Evolutionary conservation across 495 filamentous ascomycete genomes (phyloP).

Genomic region (Penicillium roqueforti): DNA sequence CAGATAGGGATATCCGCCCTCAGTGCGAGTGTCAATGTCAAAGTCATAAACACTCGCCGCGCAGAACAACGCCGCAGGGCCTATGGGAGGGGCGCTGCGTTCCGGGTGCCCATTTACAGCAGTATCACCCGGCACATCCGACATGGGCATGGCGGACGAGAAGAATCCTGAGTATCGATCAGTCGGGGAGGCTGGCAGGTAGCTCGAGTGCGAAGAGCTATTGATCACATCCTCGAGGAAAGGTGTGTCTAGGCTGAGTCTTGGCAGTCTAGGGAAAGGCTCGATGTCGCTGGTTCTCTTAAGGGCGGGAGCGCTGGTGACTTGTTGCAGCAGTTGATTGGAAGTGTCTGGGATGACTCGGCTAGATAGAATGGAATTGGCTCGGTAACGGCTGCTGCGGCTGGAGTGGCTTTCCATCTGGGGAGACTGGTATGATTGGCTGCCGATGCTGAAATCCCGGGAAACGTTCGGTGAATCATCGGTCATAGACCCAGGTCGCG

Average conservation of each 20-base stretch:
- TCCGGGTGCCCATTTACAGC: slow-evolving; percentile 19
- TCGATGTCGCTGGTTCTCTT: slow-evolving; percentile 22
- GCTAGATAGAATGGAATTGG: slow-evolving; percentile 32
- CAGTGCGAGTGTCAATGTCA: slow-evolving; percentile 86
- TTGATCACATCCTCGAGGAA: slow-evolving; percentile 38
- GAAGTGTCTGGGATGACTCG: slow-evolving; percentile 18
- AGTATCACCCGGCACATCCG: slow-evolving; percentile 48
- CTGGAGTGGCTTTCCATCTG: slow-evolving; percentile 31
- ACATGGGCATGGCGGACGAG: slow-evolving; percentile 80
- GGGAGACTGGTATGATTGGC: slow-evolving; percentile 35
- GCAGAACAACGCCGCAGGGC: slow-evolving; percentile 67
- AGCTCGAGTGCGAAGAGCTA: slow-evolving; percentile 20
- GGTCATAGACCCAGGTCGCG: slow-evolving; percentile 58
- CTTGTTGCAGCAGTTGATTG: slow-evolving; percentile 33
- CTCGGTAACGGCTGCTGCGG: slow-evolving; percentile 27
- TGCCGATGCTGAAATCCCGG: slow-evolving; percentile 47
- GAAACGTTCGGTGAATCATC: slow-evolving; percentile 58
- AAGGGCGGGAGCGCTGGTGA: slow-evolving; percentile 16
- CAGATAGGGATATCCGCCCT: slow-evolving; percentile 93
- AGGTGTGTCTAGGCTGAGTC: slow-evolving; percentile 42
- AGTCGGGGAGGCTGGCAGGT: slow-evolving; percentile 27
- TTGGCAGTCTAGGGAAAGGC: slow-evolving; percentile 37
- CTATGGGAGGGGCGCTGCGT: slow-evolving; percentile 25
- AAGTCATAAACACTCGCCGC: slow-evolving; percentile 95
- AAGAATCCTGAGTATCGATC: slow-evolving; percentile 64